Percentiles rank a stretch among this genome's conserved stretches.
Conservation (phyloP, 179 eudicot species). For the Amaranthus tricolor region DNA sequence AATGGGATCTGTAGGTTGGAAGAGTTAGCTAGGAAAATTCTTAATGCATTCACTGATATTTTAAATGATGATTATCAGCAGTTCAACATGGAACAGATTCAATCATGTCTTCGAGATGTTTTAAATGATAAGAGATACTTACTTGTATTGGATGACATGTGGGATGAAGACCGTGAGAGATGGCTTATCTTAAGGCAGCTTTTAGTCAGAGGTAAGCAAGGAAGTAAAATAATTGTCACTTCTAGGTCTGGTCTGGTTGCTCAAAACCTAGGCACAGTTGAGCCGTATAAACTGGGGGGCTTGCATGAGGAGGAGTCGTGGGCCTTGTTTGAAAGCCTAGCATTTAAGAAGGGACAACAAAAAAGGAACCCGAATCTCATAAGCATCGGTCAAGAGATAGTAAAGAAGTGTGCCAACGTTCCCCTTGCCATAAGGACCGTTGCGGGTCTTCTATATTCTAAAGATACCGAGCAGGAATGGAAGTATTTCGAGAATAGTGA, state of each 20-base stretch:
- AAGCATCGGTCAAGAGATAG: not conserved
- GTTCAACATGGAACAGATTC: constrained; percentile 5
- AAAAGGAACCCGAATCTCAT: not conserved
- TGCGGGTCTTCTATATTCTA: constrained; percentile 7
- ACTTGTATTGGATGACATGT: constrained; percentile 14
- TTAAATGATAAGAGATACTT: not conserved
- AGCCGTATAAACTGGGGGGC: constrained; percentile 17
- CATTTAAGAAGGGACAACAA: not conserved
- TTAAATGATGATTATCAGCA: not conserved
- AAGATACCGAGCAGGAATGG: constrained; percentile 10
- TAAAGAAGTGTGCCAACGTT: constrained; percentile 4
- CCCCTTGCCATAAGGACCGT: constrained; percentile 8
- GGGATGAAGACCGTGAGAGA: constrained; percentile 18
- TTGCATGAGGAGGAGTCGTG: constrained; percentile 19
- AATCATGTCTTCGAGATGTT: not conserved
- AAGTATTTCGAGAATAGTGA: constrained; percentile 5
- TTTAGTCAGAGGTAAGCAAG: constrained; percentile 8
- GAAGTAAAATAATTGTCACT: constrained; percentile 19
- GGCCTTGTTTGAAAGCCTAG: constrained; percentile 24
- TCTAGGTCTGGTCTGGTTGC: constrained; percentile 11
- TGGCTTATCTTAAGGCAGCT: constrained; percentile 5
- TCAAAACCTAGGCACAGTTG: constrained; percentile 4
- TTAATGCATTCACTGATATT: not conserved
- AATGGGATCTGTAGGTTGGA: not conserved
- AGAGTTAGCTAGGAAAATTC: constrained; percentile 11